These are phyloP conservation scores for Carallia pectinifolia DNA, from an alignment of 345 rosid species.

Conservation along the genomic window DNA sequence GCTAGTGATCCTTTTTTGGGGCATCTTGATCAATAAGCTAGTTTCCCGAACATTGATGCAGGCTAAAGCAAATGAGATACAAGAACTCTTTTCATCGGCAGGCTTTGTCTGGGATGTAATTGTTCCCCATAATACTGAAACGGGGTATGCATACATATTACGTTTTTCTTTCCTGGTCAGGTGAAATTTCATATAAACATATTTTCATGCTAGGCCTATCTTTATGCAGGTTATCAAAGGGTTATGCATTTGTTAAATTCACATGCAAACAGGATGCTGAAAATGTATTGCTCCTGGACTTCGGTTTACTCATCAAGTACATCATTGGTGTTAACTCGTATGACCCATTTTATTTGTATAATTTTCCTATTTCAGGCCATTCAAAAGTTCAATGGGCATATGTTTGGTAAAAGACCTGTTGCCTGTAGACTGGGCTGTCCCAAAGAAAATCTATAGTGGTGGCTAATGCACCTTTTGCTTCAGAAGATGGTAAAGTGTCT, in stretches of 20 bases:
- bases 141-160: slow-evolving; percentile 53
- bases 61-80: slow-evolving; percentile 66
- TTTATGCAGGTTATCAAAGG: slow-evolving; percentile 73
- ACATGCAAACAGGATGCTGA: slow-evolving; percentile 88
- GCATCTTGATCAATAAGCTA: slow-evolving; percentile 15
- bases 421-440: slow-evolving; percentile 98
- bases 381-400: slow-evolving; percentile 77
- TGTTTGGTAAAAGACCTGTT: slow-evolving; percentile 70
- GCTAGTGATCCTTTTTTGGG: slow-evolving; percentile 5
- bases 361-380: slow-evolving; percentile 60
- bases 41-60: slow-evolving; percentile 33
- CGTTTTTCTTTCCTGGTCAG: neutral
- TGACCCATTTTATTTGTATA: slow-evolving; percentile 13
- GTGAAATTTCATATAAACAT: neutral
- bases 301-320: slow-evolving; percentile 7
- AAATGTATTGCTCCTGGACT: slow-evolving; percentile 47
- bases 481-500: slow-evolving; percentile 54
- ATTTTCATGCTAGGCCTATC: slow-evolving; percentile 3
- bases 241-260: slow-evolving; percentile 94
- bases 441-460: slow-evolving; percentile 70
- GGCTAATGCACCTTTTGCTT: slow-evolving; percentile 39
- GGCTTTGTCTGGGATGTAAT: slow-evolving; percentile 94
- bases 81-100: slow-evolving; percentile 57
- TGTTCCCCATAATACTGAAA: slow-evolving; percentile 66
- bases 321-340: neutral